Base-by-base conservation (phyloP, 1,139 yeast species). In the Diutina catenulata region DNA sequence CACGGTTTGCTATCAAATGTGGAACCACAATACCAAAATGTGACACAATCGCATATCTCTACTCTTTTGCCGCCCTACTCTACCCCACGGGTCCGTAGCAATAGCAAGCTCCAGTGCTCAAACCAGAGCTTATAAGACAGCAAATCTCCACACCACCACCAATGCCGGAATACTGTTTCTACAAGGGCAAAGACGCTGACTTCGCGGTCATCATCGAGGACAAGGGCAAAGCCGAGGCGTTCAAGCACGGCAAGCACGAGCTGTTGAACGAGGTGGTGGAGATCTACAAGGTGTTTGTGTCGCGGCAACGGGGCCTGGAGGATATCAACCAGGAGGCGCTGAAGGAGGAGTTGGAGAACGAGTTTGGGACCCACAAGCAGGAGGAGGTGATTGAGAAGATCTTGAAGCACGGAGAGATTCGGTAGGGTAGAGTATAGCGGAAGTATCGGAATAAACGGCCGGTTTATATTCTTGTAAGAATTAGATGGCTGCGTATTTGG, bases 241-340 rank as follows among this genome's bases (percentile, higher is more conserved):
- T 64, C 57, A 56, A 58, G 42, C 62, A 66, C 36, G 75, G 76
- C 33, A 53, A 72, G 26, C 59, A 75, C 15, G 56, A 74, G 36
- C 81, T 93, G 28, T 60, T 83, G 45, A 65, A 78, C 11, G 78
- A 77, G 29, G 70, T 80, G 20, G 77, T 82, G 2, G 77, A 79
- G 1, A 64, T 71, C 14, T 81, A 74, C 62, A 73, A 79, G 50
- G 69, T 83, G 13, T 83, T 69, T 53, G 64, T 71, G 24, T 70
- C 74, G 42, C 69, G 71, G 45, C n/a, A n/a, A n/a, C 65, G 64
- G 36, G 94, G 94, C 25, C 61, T 74, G 3, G 83, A 76, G 48
- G 94, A 94, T 40, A 68, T 70, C 7, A 56, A 80, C 26, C 84
- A 79, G 42, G 78, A 74, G 50, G 94, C 93, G 2, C 77, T 88